These are phyloP conservation scores for Aspergillus carbonarius DNA, from an alignment of 2,329 filamentous ascomycete genomes.

Conservation along the genomic window DNA sequence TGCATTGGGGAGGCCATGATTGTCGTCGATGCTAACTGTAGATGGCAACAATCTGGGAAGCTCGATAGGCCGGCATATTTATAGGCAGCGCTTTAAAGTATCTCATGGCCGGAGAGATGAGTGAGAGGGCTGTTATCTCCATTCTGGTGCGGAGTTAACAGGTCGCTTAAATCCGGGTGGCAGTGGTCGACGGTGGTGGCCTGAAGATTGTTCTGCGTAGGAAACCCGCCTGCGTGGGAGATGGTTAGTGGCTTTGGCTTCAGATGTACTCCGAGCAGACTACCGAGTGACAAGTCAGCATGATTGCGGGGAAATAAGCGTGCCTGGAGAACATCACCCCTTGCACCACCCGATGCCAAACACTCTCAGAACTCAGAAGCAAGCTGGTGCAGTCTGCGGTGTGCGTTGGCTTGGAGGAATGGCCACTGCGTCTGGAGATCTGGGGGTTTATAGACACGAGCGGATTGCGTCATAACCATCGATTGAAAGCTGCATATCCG, in stretches of 20 bases:
- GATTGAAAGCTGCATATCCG: neutral
- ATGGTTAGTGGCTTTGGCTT: neutral
- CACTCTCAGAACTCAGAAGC: neutral
- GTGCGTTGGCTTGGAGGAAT: neutral
- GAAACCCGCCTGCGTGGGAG: neutral
- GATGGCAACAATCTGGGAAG: neutral
- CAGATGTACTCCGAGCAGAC: neutral
- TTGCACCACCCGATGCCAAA: neutral
- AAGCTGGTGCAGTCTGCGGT: neutral
- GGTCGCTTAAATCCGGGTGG: neutral
- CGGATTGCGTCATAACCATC: neutral
- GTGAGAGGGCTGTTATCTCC: neutral
- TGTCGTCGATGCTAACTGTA: neutral
- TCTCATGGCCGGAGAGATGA: neutral
- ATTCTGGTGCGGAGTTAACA: neutral
- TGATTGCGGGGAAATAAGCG: neutral
- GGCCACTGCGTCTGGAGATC: neutral
- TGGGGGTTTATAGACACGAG: neutral
- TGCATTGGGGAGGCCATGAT: slow-evolving; percentile 11
- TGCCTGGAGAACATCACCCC: neutral
- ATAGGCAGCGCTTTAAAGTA: neutral
- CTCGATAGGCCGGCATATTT: neutral
- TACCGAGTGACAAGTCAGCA: neutral
- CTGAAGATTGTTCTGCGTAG: neutral
- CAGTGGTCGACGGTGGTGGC: neutral